These are phyloP conservation scores for Cyclanthera cordifolia DNA, from an alignment of 306 rosid genomes.

Conservation along the genomic window DNA sequence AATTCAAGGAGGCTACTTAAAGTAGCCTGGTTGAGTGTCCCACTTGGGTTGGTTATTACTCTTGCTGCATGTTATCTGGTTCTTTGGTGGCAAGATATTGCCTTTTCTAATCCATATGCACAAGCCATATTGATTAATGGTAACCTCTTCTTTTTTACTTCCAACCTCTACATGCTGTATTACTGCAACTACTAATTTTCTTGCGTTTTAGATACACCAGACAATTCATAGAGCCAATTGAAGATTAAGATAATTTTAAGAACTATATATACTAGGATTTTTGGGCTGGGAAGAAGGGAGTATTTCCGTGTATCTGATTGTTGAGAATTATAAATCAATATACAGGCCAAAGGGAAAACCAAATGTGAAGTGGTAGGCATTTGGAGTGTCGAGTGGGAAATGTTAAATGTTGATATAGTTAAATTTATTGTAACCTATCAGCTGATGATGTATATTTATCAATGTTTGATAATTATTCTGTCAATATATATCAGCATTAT, in stretches of 20 bases:
- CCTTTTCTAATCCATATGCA: conserved; percentile 53
- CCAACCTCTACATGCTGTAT: neutral
- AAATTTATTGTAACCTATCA: too few relatives aligned
- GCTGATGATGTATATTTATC: neutral
- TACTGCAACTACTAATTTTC: neutral
- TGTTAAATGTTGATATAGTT: too few relatives aligned
- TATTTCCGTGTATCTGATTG: too few relatives aligned
- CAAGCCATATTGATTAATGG: conserved; percentile 91
- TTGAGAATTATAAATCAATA: too few relatives aligned
- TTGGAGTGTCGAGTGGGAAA: neutral
- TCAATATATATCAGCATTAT: neutral
- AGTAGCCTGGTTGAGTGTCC: conserved; percentile 80
- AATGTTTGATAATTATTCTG: neutral
- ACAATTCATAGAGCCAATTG: neutral
- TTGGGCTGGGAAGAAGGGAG: too few relatives aligned
- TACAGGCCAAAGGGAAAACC: too few relatives aligned
- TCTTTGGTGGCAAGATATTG: conserved; percentile 65
- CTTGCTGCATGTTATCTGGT: conserved; percentile 46
- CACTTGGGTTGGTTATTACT: conserved; percentile 62
- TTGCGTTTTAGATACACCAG: neutral
- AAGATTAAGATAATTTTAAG: neutral
- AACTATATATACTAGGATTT: neutral
- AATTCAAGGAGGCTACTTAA: conserved; percentile 61
- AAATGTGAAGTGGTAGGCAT: neutral
- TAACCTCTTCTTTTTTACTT: conserved; percentile 15